Conservation (phyloP, 225 moss, liverwort and hornwort genomes). For the Antitrichia curtipendula region DNA sequence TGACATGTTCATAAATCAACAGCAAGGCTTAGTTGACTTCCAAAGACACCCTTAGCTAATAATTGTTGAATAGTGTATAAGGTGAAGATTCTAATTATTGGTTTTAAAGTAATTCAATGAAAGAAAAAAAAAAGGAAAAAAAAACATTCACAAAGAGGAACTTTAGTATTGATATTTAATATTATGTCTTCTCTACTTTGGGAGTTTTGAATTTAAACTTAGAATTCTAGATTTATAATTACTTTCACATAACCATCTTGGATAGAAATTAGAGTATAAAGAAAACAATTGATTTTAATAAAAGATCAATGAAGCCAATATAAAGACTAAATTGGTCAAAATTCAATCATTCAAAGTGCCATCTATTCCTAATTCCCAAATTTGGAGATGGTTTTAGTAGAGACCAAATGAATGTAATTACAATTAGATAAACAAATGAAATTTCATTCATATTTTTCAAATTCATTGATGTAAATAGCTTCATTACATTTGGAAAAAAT, state of each 20-base stretch:
- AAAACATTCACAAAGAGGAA: not conserved
- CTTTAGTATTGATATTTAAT: not conserved
- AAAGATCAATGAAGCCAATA: not conserved
- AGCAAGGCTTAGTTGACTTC: not conserved
- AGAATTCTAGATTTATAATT: not conserved
- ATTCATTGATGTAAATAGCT: not conserved
- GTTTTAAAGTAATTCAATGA: not conserved
- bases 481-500: not conserved
- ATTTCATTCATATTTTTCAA: not conserved
- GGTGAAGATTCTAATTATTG: not conserved
- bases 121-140: not conserved
- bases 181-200: not conserved
- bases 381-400: not conserved
- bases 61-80: not conserved
- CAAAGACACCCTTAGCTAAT: not conserved
- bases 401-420: not conserved
- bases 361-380: not conserved
- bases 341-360: not conserved
- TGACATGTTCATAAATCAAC: too few relatives aligned
- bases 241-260: not conserved
- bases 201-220: not conserved
- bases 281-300: not conserved
- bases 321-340: not conserved
- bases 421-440: not conserved
- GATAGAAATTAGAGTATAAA: not conserved